Evolutionary conservation across 345 rosid genomes (phyloP).

Genomic region (Aquilaria yunnanensis): DNA sequence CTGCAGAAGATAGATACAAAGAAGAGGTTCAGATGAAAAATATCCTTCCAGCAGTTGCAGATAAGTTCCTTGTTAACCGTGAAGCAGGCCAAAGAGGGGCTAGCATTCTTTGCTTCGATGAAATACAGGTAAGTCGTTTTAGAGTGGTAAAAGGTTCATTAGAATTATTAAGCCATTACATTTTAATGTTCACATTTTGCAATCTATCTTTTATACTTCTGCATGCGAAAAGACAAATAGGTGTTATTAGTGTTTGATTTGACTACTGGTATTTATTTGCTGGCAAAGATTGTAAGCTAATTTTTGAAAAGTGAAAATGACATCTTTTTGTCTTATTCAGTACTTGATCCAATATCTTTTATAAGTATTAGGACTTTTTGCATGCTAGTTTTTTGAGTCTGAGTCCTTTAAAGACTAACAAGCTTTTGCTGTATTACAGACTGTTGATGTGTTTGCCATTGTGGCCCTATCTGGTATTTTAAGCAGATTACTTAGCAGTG

Average conservation of each 20-base stretch:
- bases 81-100: slow-evolving; percentile 62
- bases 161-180: too few species aligned
- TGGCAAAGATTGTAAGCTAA: not conserved
- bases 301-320: too few species aligned
- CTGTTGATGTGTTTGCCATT: slow-evolving; percentile 95
- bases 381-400: slow-evolving; percentile 7
- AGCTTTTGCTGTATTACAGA: slow-evolving; percentile 47
- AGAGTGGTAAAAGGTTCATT: not conserved
- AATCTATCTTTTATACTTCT: not conserved
- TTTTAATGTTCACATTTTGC: slow-evolving; percentile 4
- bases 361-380: not conserved
- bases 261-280: not conserved
- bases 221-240: not conserved
- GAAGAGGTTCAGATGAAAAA: slow-evolving; percentile 71
- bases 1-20: slow-evolving; percentile 83
- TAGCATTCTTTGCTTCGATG: slow-evolving; percentile 87
- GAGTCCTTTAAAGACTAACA: slow-evolving; percentile 14
- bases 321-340: too few species aligned
- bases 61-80: slow-evolving; percentile 61
- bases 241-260: not conserved
- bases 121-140: slow-evolving; percentile 63
- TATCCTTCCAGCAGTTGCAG: slow-evolving; percentile 91
- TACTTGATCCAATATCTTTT: too few species aligned
- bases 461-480: slow-evolving; percentile 98
- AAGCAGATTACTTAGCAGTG: slow-evolving; percentile 79